Percentiles rank a stretch among this genome's conserved stretches.
Evolutionary conservation across 768 basidiomycete genomes (phyloP).

Genomic region (Phanerochaete carnosa): DNA sequence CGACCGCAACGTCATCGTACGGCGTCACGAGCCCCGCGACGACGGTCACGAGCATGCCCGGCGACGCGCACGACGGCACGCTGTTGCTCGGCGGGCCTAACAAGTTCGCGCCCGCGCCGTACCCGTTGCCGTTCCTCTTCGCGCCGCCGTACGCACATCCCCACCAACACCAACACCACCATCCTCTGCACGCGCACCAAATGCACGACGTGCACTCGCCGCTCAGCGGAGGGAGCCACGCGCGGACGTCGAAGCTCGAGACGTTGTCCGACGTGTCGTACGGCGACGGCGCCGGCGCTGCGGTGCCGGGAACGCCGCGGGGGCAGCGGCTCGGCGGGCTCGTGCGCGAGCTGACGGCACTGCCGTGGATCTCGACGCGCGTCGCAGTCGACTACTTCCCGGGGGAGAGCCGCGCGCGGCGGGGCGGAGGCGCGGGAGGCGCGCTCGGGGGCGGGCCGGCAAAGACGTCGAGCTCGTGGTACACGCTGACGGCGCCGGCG

Average conservation of each 20-base stretch:
- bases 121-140: constrained; percentile 4
- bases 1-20: constrained; percentile 6
- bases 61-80: background rate
- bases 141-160: constrained; percentile 5
- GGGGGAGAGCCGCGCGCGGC: constrained; percentile 3
- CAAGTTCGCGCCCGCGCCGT: constrained; percentile 10
- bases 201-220: background rate
- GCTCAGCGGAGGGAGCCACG: too few species aligned
- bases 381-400: constrained; percentile 14
- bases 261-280: background rate
- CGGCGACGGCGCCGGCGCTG: background rate
- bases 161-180: background rate
- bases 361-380: constrained; percentile 14
- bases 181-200: background rate
- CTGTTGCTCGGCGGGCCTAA: background rate
- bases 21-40: background rate
- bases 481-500: constrained; percentile 6
- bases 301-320: background rate
- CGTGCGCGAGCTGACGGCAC: constrained; percentile 5
- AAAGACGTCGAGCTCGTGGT: constrained; percentile 15
- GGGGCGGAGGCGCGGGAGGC: too few species aligned
- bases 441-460: background rate
- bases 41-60: background rate
- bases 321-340: background rate
- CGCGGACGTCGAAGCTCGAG: constrained; percentile 6